Evolutionary conservation across 106 monocot genomes (phyloP).

Genomic region (Hemerocallis citrina): DNA sequence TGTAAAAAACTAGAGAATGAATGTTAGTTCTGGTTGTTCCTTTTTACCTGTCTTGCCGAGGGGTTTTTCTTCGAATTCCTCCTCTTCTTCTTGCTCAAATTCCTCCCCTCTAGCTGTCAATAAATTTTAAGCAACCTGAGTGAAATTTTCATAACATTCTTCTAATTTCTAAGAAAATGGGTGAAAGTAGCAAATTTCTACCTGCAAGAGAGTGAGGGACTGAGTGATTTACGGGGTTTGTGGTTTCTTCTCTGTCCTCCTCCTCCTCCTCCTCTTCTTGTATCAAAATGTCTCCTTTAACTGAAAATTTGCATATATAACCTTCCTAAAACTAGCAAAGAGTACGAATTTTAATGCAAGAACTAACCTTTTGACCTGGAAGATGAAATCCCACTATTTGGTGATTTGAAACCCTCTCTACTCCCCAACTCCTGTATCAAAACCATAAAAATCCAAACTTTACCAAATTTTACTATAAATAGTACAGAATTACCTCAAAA

Average conservation of each 20-base stretch:
- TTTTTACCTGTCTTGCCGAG: not conserved
- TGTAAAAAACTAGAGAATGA: not conserved
- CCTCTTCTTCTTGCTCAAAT: not conserved
- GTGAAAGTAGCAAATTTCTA: not conserved
- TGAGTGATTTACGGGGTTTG: conserved; percentile 28
- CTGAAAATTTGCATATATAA: not conserved
- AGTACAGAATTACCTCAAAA: not conserved
- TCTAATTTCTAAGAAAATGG: not conserved
- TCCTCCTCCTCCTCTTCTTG: conserved; percentile 16
- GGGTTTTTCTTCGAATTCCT: not conserved
- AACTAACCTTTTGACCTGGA: not conserved
- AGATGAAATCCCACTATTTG: not conserved
- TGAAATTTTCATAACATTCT: not conserved
- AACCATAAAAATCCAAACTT: not conserved
- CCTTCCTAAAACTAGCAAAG: not conserved
- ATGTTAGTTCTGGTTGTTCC: not conserved
- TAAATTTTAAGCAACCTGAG: not conserved
- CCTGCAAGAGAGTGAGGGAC: conserved; percentile 55
- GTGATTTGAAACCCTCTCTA: not conserved
- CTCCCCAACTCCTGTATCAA: not conserved
- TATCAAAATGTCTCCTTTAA: not conserved
- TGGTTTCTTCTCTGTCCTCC: conserved; percentile 9
- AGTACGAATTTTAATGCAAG: not conserved
- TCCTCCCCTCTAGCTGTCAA: not conserved
- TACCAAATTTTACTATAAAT: not conserved